A percentile compares a stretch with the other conserved stretches of the same genome.
Evolutionary conservation across 345 rosid species (phyloP).

Genomic region (Alliaria petiolata): DNA sequence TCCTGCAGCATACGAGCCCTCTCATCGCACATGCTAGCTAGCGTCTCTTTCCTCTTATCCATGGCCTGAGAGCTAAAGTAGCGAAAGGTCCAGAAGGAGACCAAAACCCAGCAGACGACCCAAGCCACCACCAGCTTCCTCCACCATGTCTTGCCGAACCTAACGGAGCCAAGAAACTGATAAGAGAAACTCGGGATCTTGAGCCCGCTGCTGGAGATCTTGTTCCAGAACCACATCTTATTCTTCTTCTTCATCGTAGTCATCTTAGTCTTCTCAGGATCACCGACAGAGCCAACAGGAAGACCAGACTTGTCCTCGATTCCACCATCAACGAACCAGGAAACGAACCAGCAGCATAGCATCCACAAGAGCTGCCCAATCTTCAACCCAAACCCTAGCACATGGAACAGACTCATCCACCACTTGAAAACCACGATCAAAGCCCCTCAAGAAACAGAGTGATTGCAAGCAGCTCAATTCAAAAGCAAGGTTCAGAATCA

Average conservation of each 20-base stretch:
- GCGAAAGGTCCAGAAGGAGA: constrained; percentile 54
- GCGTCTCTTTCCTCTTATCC: constrained; percentile 77
- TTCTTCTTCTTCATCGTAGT: constrained; percentile 33
- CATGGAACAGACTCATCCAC: constrained; percentile 82
- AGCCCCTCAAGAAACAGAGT: not conserved
- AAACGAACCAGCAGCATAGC: constrained; percentile 79
- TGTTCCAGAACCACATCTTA: constrained; percentile 52
- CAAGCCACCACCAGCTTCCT: constrained; percentile 57
- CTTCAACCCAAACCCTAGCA: constrained; percentile 74
- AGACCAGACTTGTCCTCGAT: constrained; percentile 45
- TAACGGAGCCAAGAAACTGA: constrained; percentile 60
- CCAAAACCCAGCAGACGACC: constrained; percentile 50
- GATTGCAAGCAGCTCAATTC: not conserved
- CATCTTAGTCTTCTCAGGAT: constrained; percentile 27
- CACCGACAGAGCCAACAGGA: constrained; percentile 37
- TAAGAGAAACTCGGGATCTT: constrained; percentile 56
- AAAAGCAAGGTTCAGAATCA: not conserved
- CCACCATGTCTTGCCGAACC: constrained; percentile 49
- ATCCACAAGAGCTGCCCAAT: constrained; percentile 78
- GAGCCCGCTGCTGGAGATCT: constrained; percentile 3
- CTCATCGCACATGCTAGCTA: constrained; percentile 90
- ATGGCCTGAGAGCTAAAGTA: constrained; percentile 65
- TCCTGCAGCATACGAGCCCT: constrained; percentile 98
- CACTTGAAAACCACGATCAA: not conserved
- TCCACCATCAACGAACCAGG: constrained; percentile 57